Evolutionary conservation across 148 eudicot genomes (phyloP).

Genomic region (Rhododendron kiyosumense): DNA sequence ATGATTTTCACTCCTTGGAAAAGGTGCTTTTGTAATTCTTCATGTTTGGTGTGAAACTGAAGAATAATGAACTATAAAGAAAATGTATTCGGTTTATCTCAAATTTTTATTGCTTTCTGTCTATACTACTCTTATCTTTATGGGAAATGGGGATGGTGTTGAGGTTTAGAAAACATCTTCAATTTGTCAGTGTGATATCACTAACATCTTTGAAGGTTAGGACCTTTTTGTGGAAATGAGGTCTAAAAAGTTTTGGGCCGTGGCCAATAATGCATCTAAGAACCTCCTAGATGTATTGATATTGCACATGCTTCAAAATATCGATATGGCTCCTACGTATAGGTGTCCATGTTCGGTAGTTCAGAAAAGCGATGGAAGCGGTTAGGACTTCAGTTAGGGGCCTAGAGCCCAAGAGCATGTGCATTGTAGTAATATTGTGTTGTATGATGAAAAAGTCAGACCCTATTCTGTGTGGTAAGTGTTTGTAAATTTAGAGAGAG

Average conservation of each 20-base stretch:
- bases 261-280: background rate
- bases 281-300: background rate
- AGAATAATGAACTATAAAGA: background rate
- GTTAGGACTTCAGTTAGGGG: background rate
- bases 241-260: background rate
- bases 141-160: background rate
- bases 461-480: background rate
- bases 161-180: background rate
- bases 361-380: background rate
- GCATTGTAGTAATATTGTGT: background rate
- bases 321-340: background rate
- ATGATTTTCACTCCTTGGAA: background rate
- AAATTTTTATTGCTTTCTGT: background rate
- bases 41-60: background rate
- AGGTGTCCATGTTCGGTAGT: background rate
- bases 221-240: background rate
- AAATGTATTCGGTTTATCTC: background rate
- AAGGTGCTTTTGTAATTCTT: background rate
- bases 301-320: background rate
- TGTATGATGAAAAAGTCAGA: background rate
- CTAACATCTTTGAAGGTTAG: background rate
- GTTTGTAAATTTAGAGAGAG: background rate
- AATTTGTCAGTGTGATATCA: background rate
- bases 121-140: background rate
- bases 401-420: background rate